These are phyloP conservation scores for Cladophialophora bantiana DNA, from an alignment of 2,329 filamentous ascomycete genomes.

Conservation along the genomic window DNA sequence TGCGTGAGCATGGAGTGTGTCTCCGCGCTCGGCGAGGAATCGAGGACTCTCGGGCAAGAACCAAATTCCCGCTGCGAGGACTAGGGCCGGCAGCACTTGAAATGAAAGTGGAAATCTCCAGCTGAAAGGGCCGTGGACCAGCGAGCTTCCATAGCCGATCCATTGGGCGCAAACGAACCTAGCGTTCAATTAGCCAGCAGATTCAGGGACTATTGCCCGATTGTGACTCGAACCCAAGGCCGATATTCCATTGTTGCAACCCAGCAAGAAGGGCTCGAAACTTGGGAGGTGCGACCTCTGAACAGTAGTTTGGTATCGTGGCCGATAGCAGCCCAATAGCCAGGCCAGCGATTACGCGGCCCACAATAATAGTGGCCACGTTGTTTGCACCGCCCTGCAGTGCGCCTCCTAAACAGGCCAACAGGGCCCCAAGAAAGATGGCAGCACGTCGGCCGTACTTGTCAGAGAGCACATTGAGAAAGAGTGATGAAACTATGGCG, in stretches of 20 bases:
- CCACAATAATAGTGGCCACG: conserved; percentile 57
- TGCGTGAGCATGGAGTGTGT: conserved; percentile 45
- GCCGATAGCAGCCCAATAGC: conserved; percentile 59
- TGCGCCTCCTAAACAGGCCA: conserved; percentile 46
- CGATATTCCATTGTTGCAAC: conserved; percentile 56
- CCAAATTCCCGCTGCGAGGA: conserved; percentile 46
- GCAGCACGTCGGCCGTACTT: conserved; percentile 44
- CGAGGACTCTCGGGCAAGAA: conserved; percentile 45
- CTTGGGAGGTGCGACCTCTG: conserved; percentile 50
- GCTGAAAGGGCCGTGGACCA: conserved; percentile 41
- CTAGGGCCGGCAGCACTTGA: conserved; percentile 51
- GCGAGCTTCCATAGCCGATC: conserved; percentile 46
- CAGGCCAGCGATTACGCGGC: conserved; percentile 58
- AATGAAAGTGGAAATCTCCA: conserved; percentile 47
- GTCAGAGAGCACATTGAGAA: conserved; percentile 47
- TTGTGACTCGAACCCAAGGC: conserved; percentile 46
- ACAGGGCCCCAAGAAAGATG: conserved; percentile 46
- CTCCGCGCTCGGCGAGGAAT: conserved; percentile 49
- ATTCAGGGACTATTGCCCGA: background rate
- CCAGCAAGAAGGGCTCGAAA: conserved; percentile 52
- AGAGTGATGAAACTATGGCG: conserved; percentile 48
- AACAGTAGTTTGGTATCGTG: conserved; percentile 57
- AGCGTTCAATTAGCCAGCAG: background rate
- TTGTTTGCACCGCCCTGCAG: conserved; percentile 48
- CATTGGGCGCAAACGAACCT: conserved; percentile 46